Base-by-base conservation (phyloP, 2,329 filamentous ascomycete species). In the Tolypocladium ophioglossoides region DNA sequence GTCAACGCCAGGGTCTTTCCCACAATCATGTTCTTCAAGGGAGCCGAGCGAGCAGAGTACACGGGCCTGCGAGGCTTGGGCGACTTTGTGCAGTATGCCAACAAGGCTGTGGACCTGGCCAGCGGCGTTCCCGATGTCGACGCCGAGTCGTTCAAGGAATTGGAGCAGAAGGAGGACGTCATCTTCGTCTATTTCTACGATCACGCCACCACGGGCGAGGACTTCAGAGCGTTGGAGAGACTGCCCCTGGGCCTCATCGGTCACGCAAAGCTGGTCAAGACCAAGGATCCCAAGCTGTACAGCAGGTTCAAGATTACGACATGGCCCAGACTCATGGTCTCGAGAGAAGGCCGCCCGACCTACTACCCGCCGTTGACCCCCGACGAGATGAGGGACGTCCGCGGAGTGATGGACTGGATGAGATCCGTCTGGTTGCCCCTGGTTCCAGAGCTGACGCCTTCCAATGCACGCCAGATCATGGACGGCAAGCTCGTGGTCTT, bases 171-270 rank as follows among this genome's bases (percentile, higher is more conserved):
- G 58, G 90, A 97, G 63, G 91, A 97, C 57, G 94, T 99, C 57
- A 86, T 97, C 53, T 99, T 99, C 70, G 74, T 96, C 61, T 99
- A 97, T 74, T 95, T 97, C 71, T 99, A 96, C 71, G 94, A 99
- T 67, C 85, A 95, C 62, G 94, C 94, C 14, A 96, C 92, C 2
- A 95, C 91, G 0, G 85, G 78, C 46, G 94, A 99, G 71, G 94
- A 99, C 66, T 96, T 99, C 65, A 78, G 80, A 62, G 91, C 92
- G 24, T 76, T 99, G 46, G 90, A 97, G 58, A 84, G 91, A 40
- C 74, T 99, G 35, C 89, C 90, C 18, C 78, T 97, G 53, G 91
- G 84, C 68, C 79, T 99, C 55, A 90, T 99, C 56, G 94, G 92
- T 35, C 91, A 90, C 66, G 94, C 89, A 32, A 94, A 89, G 68